These are phyloP conservation scores for Yamadazyma paraphyllophila DNA, from an alignment of 805 yeast genomes.

Conservation along the genomic window DNA sequence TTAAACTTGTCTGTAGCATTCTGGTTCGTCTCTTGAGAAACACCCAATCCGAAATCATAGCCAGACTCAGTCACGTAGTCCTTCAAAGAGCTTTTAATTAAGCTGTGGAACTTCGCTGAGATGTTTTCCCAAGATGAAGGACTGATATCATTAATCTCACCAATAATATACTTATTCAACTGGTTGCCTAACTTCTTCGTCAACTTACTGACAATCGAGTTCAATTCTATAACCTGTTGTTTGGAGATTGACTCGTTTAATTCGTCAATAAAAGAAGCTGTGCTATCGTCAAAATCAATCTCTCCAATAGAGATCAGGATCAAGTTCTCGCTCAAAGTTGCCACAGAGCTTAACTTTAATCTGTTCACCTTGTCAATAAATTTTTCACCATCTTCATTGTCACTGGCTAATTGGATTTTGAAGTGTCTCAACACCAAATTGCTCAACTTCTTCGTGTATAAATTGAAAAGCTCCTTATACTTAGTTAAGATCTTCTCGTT, in stretches of 20 bases:
- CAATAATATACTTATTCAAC: conserved; percentile 51
- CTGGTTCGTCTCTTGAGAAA: conserved; percentile 41
- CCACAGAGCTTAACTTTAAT: conserved; percentile 6
- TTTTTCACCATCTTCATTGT: conserved; percentile 11
- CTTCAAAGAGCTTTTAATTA: conserved; percentile 10
- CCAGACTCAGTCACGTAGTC: conserved; percentile 18
- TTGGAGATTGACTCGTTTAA: conserved; percentile 38
- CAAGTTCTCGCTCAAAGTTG: conserved; percentile 15
- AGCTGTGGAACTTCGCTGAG: conserved; percentile 38
- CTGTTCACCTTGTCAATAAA: conserved; percentile 16
- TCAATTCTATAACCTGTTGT: conserved; percentile 36
- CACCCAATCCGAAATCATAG: conserved; percentile 69
- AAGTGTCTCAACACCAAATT: conserved; percentile 15
- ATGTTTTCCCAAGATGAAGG: conserved; percentile 62
- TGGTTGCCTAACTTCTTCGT: conserved; percentile 45
- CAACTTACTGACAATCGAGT: conserved; percentile 31
- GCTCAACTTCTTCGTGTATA: conserved; percentile 20
- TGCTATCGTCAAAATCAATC: conserved; percentile 21
- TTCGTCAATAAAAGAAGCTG: conserved; percentile 29
- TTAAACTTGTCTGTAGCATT: conserved; percentile 44
- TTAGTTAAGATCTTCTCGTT: conserved; percentile 34
- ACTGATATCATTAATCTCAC: conserved; percentile 49
- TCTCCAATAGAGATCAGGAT: conserved; percentile 29
- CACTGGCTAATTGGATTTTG: conserved; percentile 11
- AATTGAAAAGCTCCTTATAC: conserved; percentile 38